phyloP scores from a whole-genome alignment of 257 asterid species.

The Solanum paucissectum region DNA sequence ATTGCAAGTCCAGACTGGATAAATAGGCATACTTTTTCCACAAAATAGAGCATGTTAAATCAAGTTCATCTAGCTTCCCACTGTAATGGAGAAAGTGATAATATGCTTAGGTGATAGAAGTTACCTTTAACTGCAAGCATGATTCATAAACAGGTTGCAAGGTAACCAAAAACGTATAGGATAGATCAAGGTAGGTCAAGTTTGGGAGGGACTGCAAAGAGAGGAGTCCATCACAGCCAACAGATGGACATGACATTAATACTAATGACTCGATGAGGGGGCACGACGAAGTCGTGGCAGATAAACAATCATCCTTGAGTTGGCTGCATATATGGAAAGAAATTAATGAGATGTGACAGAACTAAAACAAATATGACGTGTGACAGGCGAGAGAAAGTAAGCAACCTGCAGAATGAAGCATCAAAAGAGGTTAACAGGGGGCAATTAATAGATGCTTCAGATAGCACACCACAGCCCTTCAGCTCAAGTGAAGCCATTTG shows the following conservation, averaged over 20 bases:
- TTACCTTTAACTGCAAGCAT: conserved; percentile 70
- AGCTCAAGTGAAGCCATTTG: conserved; percentile 85
- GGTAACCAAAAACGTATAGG: conserved; percentile 79
- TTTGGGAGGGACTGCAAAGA: conserved; percentile 58
- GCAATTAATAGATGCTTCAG: conserved; percentile 74
- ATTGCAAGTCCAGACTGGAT: not conserved
- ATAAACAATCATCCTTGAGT: conserved; percentile 80
- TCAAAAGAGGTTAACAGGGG: conserved; percentile 83
- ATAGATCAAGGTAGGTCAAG: conserved; percentile 75
- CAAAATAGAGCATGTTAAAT: not conserved
- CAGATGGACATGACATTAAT: conserved; percentile 87
- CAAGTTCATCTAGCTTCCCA: not conserved
- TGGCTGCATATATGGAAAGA: conserved; percentile 39
- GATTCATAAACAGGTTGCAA: conserved; percentile 79
- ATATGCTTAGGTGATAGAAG: not conserved
- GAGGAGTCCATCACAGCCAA: conserved; percentile 72
- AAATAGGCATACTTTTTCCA: not conserved
- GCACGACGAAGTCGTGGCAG: conserved; percentile 78
- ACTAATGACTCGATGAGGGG: conserved; percentile 75
- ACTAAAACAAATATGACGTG: not conserved
- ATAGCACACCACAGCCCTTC: conserved; percentile 92
- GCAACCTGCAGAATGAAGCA: conserved; percentile 95
- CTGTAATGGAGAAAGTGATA: not conserved
- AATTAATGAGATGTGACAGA: not conserved
- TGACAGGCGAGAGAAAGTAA: not conserved